These are phyloP conservation scores for Aspergillus sclerotioniger DNA, from an alignment of 495 filamentous ascomycete genomes.

Conservation along the genomic window DNA sequence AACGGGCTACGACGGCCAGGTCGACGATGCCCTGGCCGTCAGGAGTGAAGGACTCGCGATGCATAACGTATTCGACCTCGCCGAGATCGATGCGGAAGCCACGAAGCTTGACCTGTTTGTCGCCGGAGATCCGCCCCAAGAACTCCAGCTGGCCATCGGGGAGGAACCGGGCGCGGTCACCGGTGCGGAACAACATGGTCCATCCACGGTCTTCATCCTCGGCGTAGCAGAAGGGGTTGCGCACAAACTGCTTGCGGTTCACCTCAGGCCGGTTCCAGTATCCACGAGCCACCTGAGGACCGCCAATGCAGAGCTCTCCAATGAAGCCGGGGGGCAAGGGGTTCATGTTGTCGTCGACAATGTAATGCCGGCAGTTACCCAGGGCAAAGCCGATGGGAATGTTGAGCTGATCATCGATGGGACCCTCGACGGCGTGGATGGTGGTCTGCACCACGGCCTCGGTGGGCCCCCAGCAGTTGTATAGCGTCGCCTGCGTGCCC, in stretches of 20 bases:
- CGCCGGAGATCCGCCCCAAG: constrained; percentile 38
- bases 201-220: constrained; percentile 25
- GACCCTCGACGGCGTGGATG: neutral
- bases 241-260: constrained; percentile 34
- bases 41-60: neutral
- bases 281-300: constrained; percentile 36
- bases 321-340: constrained; percentile 35
- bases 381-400: constrained; percentile 23
- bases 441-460: constrained; percentile 25
- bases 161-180: constrained; percentile 35
- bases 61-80: constrained; percentile 36
- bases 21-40: no score
- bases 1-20: neutral
- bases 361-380: constrained; percentile 41
- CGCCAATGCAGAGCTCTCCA: constrained; percentile 46
- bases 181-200: constrained; percentile 39
- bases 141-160: constrained; percentile 39
- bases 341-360: constrained; percentile 38
- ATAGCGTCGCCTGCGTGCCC: constrained; percentile 16
- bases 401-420: neutral
- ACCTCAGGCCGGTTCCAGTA: constrained; percentile 36
- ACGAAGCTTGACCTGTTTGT: constrained; percentile 50
- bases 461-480: constrained; percentile 24
- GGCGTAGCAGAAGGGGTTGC: constrained; percentile 25
- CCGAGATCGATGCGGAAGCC: constrained; percentile 52